These are phyloP conservation scores for Hibiscus syriacus DNA, from an alignment of 345 rosid genomes.

Conservation along the genomic window DNA sequence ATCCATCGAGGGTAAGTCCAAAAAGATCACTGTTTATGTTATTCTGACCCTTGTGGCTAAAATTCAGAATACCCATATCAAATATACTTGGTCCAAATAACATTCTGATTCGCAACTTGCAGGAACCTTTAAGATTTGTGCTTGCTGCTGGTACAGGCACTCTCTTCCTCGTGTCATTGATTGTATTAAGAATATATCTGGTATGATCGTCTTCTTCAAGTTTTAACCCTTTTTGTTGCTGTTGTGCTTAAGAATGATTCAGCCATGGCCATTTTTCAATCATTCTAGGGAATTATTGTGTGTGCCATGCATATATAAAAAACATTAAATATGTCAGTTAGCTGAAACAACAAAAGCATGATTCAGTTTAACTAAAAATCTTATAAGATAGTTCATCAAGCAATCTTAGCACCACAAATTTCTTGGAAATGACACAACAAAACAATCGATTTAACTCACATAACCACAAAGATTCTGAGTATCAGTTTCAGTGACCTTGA, in stretches of 20 bases:
- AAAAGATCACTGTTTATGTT: background rate
- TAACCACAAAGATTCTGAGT: background rate
- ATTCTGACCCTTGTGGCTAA: background rate
- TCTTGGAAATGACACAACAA: background rate
- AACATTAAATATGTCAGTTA: background rate
- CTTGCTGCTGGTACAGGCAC: constrained; percentile 96
- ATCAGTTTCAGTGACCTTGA: background rate
- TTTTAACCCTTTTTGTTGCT: background rate
- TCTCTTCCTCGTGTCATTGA: constrained; percentile 69
- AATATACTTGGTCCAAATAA: too few relatives aligned
- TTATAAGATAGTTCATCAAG: too few relatives aligned
- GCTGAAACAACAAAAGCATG: background rate
- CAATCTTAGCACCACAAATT: background rate
- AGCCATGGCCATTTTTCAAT: background rate
- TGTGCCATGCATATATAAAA: background rate
- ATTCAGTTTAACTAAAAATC: background rate
- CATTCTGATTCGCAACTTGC: constrained; percentile 20
- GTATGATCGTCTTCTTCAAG: constrained; percentile 25
- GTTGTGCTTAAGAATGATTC: background rate
- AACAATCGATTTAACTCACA: background rate
- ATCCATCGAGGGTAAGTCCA: constrained; percentile 66
- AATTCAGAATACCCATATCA: too few relatives aligned
- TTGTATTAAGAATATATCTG: constrained; percentile 80
- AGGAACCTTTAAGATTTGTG: constrained; percentile 82
- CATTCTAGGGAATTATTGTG: background rate